Evolutionary conservation across 2,329 filamentous ascomycete species (phyloP).

Genomic region (Trichoderma oligosporum): DNA sequence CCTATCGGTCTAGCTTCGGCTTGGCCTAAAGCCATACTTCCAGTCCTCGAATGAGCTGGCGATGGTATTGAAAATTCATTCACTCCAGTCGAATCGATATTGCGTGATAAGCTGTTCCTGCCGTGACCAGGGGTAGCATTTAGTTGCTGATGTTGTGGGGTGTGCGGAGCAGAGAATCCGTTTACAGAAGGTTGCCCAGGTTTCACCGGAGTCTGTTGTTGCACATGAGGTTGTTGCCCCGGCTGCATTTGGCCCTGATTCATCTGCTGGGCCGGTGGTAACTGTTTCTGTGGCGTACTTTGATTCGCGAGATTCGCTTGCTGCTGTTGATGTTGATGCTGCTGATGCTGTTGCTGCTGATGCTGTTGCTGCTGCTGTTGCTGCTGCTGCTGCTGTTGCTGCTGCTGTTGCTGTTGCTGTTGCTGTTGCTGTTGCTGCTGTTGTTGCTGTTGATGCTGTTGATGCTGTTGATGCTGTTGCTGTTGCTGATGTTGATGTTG

Average conservation of each 20-base stretch:
- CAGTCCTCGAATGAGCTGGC: constrained; percentile 41
- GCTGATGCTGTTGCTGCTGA: constrained; percentile 34
- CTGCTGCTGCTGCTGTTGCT: constrained; percentile 33
- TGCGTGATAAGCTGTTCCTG: constrained; percentile 38
- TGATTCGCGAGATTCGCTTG: constrained; percentile 27
- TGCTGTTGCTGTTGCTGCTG: constrained; percentile 38
- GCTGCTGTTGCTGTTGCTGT: constrained; percentile 30
- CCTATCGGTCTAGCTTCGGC: constrained; percentile 30
- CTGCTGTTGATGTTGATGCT: constrained; percentile 29
- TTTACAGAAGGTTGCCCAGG: constrained; percentile 38
- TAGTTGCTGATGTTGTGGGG: constrained; percentile 21
- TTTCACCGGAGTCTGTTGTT: constrained; percentile 40
- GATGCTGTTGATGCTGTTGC: no score
- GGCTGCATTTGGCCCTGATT: constrained; percentile 35
- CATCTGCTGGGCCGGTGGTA: constrained; percentile 33
- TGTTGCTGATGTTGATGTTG: no score
- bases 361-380: constrained; percentile 30
- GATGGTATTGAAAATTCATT: constrained; percentile 46
- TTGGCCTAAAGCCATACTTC: constrained; percentile 41
- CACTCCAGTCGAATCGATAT: constrained; percentile 39
- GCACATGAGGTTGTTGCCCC: constrained; percentile 31
- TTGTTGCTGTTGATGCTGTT: no score
- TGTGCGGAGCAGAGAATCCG: constrained; percentile 37
- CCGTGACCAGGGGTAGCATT: constrained; percentile 8
- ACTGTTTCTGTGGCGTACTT: constrained; percentile 34